Evolutionary conservation across 805 yeast species (phyloP), one percentile per base, ranked within the genome.

Genomic region (Yamadazyma ubonensis): DNA sequence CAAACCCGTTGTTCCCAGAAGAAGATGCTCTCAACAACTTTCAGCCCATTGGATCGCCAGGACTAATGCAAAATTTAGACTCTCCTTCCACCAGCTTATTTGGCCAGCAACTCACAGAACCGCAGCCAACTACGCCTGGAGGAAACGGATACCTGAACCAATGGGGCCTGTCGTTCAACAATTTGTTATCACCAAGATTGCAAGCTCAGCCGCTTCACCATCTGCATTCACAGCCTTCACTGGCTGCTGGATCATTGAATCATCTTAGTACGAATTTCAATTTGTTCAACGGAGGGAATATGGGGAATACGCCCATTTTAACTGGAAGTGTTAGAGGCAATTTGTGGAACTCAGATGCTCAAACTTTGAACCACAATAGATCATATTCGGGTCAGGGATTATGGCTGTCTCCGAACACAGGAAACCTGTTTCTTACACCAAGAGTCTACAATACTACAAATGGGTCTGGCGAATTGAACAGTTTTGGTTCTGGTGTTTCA

Each of bases 181-280:
- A 5, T 30, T 11, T 25, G 15, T 8, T 23, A 6, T 33, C 42
- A 6, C 42, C 42, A 5, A 33, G 22, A 17, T 20, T 39, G 6
- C 33, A 26, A 21, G 21, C 38, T 2, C 34, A 33, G 20, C 29
- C 31, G 18, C 42, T 33, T 21, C 33, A 39, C 18, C 33, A 27
- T 23, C 42, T 33, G 38, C 37, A 33, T 3, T 33, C 37, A 2
- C 42, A 30, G 33, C 42, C 42, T n/a, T n/a, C n/a, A n/a, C n/a
- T n/a, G n/a, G n/a, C n/a, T n/a, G n/a, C n/a, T n/a, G n/a, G n/a
- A n/a, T n/a, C n/a, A n/a, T n/a, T n/a, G n/a, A n/a, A n/a, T n/a
- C n/a, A n/a, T n/a, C n/a, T n/a, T n/a, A n/a, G n/a, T n/a, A n/a
- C n/a, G n/a, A n/a, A n/a, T n/a, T n/a, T n/a, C n/a, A n/a, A n/a